Base-by-base conservation (phyloP, 441 rosid species). In the Gossypium armourianum region DNA sequence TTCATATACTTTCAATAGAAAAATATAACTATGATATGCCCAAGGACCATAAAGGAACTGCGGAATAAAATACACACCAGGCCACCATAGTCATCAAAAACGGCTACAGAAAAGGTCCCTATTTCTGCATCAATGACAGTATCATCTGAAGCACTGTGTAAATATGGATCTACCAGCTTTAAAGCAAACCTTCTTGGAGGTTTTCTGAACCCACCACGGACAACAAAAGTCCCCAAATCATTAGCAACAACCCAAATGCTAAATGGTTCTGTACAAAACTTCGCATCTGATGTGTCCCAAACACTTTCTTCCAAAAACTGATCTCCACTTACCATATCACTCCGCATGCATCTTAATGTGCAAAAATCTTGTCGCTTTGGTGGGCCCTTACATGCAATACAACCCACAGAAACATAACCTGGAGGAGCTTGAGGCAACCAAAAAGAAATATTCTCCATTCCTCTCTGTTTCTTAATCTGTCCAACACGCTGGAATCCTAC, bases 401-500 rank as follows among this genome's bases (percentile, higher is more conserved):
- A 92, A 50, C 99, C 97, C 76, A 94, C 79, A 49, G 97, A 83
- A 80, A 94, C 92, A 82, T 86, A 94, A 32, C 99, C 94, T 13
- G 96, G 94, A 16, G 97, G 97, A 55, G 99, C 93, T 80, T 83
- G 92, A 73, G 97, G 99, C 86, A 92, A 82, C 96, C 97, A 94
- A 76, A 94, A 94, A 54, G 92, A 86, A 72, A 92, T 84, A 80
- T 72, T 85, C 60, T 92, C 97, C 79, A 89, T 78, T 75, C 96
- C 96, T 76, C 87, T 86, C 50, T 87, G 90, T 83, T 85, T 92
- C 84, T 90, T 94, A 64, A 92, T 84, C 54, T 89, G 90, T 73
- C 96, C 99, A 75, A 92, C 93, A 70, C 81, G 79, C 58, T 87
- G 89, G 78, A 89, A 94, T 75, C 81, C 92, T 43, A 86, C 47